Conservation (phyloP, 805 yeast species). For the Scheffersomyces spartinae region DNA sequence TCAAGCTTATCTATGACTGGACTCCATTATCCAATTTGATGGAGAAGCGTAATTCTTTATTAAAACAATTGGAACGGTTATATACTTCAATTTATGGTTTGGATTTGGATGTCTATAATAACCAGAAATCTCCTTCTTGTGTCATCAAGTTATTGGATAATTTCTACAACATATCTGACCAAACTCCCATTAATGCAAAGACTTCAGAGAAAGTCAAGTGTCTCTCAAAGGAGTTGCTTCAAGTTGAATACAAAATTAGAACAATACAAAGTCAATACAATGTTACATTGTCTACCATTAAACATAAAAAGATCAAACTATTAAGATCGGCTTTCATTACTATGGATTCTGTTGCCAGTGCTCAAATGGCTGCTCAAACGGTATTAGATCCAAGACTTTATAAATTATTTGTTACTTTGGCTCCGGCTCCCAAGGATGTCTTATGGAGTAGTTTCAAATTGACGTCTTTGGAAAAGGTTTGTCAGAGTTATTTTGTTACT, state of each 20-base stretch:
- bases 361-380: constrained; percentile 39
- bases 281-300: constrained; percentile 17
- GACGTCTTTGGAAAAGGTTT: constrained; percentile 23
- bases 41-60: constrained; percentile 16
- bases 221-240: constrained; percentile 20
- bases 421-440: constrained; percentile 38
- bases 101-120: constrained; percentile 26
- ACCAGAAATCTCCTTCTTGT: constrained; percentile 19
- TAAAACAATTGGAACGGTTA: constrained; percentile 26
- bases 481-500: constrained; percentile 30
- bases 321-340: constrained; percentile 36
- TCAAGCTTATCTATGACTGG: constrained; percentile 38
- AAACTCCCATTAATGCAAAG: too few relatives aligned
- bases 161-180: too few relatives aligned
- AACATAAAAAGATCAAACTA: constrained; percentile 20
- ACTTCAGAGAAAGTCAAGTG: constrained; percentile 20
- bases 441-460: constrained; percentile 35
- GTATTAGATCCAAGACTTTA: constrained; percentile 34
- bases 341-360: constrained; percentile 37
- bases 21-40: constrained; percentile 28
- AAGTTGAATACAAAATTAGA: constrained; percentile 28
- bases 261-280: constrained; percentile 15
- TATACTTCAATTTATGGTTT: constrained; percentile 33
- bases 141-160: too few relatives aligned
- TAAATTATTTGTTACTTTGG: constrained; percentile 28